A percentile compares a stretch with the other conserved stretches of the same genome.
Conservation (phyloP, 306 rosid genomes). For the Lagenaria siceraria region DNA sequence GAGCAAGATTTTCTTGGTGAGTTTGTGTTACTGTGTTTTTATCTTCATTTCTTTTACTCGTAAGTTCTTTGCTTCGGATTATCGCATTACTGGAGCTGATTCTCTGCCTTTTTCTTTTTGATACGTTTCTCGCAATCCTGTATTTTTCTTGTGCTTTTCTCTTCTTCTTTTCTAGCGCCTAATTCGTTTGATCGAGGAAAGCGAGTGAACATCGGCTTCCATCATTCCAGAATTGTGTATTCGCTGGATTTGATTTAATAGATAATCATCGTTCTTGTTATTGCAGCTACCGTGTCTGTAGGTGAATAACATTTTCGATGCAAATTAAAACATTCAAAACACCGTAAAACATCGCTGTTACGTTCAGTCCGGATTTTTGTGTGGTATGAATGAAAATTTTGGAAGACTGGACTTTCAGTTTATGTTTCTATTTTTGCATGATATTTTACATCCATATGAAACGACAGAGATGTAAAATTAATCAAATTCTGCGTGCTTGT, state of each 20-base stretch:
- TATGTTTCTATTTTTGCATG: background rate
- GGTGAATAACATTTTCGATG: background rate
- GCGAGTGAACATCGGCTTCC: background rate
- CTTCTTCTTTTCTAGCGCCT: background rate
- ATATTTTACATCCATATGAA: background rate
- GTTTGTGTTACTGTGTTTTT: slow-evolving; percentile 15
- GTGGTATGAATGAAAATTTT: background rate
- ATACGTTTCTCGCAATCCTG: too few relatives aligned
- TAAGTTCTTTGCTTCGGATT: background rate
- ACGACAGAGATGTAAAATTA: background rate
- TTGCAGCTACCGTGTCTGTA: background rate
- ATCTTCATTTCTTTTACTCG: background rate
- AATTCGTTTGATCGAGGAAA: background rate
- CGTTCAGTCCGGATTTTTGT: background rate
- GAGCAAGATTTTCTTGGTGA: slow-evolving; percentile 87
- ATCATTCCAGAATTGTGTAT: background rate
- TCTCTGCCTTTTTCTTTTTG: background rate
- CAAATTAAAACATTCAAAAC: background rate
- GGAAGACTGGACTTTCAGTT: background rate
- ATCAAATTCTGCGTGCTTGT: background rate
- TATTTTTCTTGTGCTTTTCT: background rate
- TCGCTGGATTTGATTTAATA: background rate
- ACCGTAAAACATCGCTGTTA: background rate
- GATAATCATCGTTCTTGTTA: background rate
- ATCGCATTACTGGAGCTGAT: background rate